Evolutionary conservation across 106 monocot species (phyloP).

Genomic region (Dactylorhiza incarnata): DNA sequence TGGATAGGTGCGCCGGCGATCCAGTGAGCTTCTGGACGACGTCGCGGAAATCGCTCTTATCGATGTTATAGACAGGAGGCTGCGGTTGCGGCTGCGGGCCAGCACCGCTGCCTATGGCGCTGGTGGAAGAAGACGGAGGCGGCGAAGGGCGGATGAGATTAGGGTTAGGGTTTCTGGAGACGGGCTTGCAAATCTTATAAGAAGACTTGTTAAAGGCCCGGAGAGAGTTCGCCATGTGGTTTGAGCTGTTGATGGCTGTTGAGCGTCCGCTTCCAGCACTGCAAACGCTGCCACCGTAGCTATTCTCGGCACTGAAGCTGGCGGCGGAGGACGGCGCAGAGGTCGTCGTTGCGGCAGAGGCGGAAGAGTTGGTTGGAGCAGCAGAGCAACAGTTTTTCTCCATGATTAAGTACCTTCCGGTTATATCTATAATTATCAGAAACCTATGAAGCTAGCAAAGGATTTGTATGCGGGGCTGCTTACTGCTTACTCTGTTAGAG

Average conservation of each 20-base stretch:
- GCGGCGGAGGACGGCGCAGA: constrained; percentile 3
- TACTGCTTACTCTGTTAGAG: background rate
- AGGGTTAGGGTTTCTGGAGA: constrained; percentile 10
- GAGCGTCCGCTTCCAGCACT: background rate
- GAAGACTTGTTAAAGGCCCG: constrained; percentile 54
- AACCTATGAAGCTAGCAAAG: background rate
- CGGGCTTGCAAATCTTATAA: constrained; percentile 70
- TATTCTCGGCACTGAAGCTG: background rate
- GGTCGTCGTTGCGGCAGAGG: background rate
- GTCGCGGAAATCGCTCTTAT: constrained; percentile 75
- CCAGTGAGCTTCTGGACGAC: constrained; percentile 91
- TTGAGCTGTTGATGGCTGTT: background rate
- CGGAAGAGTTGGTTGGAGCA: constrained; percentile 3
- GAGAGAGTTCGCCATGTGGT: constrained; percentile 17
- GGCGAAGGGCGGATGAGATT: background rate
- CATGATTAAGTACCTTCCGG: constrained; percentile 10
- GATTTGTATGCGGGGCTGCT: background rate
- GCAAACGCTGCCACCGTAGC: background rate
- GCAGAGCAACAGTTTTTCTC: constrained; percentile 15
- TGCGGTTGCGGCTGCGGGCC: constrained; percentile 27
- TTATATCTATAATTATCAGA: background rate
- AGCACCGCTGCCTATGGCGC: background rate
- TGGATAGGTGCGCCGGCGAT: constrained; percentile 33
- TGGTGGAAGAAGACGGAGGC: constrained; percentile 1
- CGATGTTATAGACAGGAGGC: constrained; percentile 85